Percentiles rank a stretch among this genome's conserved stretches.
Conservation (phyloP, 1,284 basidiomycete species). For the Leccinum solheimii region DNA sequence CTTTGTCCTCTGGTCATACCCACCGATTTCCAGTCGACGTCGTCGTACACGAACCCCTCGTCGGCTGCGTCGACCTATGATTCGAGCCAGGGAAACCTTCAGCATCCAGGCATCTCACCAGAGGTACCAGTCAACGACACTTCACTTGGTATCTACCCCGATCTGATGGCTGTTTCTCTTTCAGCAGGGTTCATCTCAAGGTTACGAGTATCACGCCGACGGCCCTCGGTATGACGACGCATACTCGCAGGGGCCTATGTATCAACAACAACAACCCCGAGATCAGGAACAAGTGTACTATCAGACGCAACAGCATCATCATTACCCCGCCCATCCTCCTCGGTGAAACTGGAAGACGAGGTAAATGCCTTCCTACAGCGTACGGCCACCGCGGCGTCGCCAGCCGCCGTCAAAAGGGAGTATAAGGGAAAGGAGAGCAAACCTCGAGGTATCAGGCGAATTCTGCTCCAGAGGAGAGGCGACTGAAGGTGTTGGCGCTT, state of each 20-base stretch:
- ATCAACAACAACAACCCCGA: slow-evolving; percentile 6
- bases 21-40: slow-evolving; percentile 10
- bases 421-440: too few species aligned
- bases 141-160: slow-evolving; percentile 12
- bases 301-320: slow-evolving; percentile 10
- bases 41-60: slow-evolving; percentile 4
- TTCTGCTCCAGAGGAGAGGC: too few species aligned
- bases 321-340: slow-evolving; percentile 40
- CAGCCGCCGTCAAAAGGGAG: too few species aligned
- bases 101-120: slow-evolving; percentile 11
- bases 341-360: too few species aligned
- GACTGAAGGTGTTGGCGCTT: too few species aligned
- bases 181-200: slow-evolving; percentile 17
- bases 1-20: slow-evolving; percentile 23
- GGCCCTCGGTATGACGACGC: slow-evolving; percentile 12
- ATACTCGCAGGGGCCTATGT: slow-evolving; percentile 11
- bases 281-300: slow-evolving; percentile 16
- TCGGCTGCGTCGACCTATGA: slow-evolving; percentile 4
- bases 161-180: slow-evolving; percentile 3
- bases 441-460: too few species aligned
- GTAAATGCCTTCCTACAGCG: too few species aligned
- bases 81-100: not conserved
- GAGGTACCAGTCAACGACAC: not conserved
- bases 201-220: slow-evolving; percentile 21
- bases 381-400: too few species aligned